These are phyloP conservation scores for Narthecium ossifragum DNA, from an alignment of 106 monocot genomes.

Conservation along the genomic window DNA sequence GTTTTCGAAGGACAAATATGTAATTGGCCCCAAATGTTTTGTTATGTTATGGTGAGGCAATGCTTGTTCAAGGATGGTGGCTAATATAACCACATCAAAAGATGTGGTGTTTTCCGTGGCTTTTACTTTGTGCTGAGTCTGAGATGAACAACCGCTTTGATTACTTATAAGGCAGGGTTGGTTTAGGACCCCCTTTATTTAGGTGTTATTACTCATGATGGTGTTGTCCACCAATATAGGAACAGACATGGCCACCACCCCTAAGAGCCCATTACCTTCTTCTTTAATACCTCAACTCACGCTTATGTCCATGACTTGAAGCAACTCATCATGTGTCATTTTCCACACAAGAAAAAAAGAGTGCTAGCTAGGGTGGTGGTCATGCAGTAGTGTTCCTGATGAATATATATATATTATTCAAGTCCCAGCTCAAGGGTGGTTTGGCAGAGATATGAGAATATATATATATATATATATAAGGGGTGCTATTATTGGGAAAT, in stretches of 20 bases:
- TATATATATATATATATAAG: background rate
- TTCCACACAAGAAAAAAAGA: background rate
- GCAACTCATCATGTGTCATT: background rate
- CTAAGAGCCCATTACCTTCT: background rate
- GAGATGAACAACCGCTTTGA: no score
- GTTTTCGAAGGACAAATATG: background rate
- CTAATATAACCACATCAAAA: no score
- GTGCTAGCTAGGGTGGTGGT: background rate
- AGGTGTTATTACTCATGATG: background rate
- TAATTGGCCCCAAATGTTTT: background rate
- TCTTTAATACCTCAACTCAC: background rate
- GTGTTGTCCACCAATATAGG: background rate
- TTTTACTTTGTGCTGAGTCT: no score
- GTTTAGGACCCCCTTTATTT: background rate
- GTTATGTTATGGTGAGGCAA: background rate
- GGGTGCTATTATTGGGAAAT: background rate
- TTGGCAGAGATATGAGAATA: background rate
- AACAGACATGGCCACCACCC: background rate
- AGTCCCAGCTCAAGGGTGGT: background rate
- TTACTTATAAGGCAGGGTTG: background rate
- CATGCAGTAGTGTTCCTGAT: background rate
- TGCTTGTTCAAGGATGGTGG: background rate
- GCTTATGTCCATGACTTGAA: slow-evolving; percentile 1
- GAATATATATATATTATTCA: background rate
- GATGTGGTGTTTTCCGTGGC: no score